Percentiles rank a stretch among this genome's conserved stretches.
phyloP scores from a whole-genome alignment of 2,329 filamentous ascomycete genomes.

The Sclerotinia subarctica region DNA sequence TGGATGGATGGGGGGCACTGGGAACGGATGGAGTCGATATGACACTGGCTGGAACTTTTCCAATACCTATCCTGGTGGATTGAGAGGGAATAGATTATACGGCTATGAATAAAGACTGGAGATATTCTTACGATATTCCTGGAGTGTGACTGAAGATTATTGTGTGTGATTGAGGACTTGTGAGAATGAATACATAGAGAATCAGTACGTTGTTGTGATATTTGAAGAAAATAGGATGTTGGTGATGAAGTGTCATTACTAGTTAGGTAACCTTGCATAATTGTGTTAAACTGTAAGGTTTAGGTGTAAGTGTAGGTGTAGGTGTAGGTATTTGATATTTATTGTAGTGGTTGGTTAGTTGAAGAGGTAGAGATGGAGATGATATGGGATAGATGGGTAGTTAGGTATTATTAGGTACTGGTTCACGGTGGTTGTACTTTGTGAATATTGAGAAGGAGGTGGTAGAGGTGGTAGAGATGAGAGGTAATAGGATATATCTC shows the following conservation, averaged over 20 bases:
- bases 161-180: not conserved
- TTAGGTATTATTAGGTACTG: too few species aligned
- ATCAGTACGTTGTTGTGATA: not conserved
- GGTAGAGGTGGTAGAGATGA: too few species aligned
- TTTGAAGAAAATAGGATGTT: not conserved
- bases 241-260: not conserved
- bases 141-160: not conserved
- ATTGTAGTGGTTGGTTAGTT: too few species aligned
- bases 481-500: too few species aligned
- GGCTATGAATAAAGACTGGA: not conserved
- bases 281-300: too few species aligned
- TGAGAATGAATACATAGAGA: not conserved
- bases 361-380: too few species aligned
- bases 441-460: too few species aligned
- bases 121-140: not conserved
- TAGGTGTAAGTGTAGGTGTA: too few species aligned
- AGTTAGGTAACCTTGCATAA: not conserved
- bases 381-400: too few species aligned
- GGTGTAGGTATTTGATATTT: too few species aligned
- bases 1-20: constrained; percentile 3
- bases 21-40: not conserved
- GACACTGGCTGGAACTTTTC: not conserved
- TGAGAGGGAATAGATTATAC: constrained; percentile 1
- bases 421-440: too few species aligned
- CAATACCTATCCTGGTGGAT: not conserved